These are phyloP conservation scores for Heliamphora pulchella DNA, from an alignment of 179 eudicot species.

Conservation along the genomic window DNA sequence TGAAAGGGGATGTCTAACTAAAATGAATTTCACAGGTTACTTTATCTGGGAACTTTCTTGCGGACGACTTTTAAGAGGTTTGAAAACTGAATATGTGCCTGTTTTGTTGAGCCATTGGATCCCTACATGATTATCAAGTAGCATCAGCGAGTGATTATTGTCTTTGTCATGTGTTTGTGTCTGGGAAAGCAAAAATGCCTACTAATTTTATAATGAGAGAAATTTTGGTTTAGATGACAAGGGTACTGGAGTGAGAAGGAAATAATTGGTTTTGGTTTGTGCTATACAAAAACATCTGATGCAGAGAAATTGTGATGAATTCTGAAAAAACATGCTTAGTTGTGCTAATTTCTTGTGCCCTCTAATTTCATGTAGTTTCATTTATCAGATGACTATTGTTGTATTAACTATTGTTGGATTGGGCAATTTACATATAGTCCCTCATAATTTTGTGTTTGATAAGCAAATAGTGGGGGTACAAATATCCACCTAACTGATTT, in stretches of 20 bases:
- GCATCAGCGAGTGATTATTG: background rate
- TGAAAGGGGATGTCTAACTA: background rate
- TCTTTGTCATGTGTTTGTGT: background rate
- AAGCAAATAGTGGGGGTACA: too few relatives aligned
- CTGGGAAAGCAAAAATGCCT: background rate
- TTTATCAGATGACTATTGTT: too few relatives aligned
- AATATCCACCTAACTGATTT: too few relatives aligned
- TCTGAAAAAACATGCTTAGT: background rate
- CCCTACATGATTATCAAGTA: background rate
- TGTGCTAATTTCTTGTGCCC: background rate
- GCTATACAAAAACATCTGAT: background rate
- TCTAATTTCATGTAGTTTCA: too few relatives aligned
- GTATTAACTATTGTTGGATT: too few relatives aligned
- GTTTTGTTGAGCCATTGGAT: background rate
- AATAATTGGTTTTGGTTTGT: background rate
- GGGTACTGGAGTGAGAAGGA: background rate
- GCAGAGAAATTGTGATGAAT: background rate
- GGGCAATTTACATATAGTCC: too few relatives aligned
- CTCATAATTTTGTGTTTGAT: too few relatives aligned
- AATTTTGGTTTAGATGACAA: background rate
- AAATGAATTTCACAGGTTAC: slow-evolving; percentile 42
- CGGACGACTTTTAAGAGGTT: slow-evolving; percentile 41
- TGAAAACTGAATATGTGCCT: background rate
- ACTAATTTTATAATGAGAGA: background rate
- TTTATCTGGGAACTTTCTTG: slow-evolving; percentile 55